phyloP scores from a whole-genome alignment of 768 basidiomycete genomes.

The Phallus indusiatus region DNA sequence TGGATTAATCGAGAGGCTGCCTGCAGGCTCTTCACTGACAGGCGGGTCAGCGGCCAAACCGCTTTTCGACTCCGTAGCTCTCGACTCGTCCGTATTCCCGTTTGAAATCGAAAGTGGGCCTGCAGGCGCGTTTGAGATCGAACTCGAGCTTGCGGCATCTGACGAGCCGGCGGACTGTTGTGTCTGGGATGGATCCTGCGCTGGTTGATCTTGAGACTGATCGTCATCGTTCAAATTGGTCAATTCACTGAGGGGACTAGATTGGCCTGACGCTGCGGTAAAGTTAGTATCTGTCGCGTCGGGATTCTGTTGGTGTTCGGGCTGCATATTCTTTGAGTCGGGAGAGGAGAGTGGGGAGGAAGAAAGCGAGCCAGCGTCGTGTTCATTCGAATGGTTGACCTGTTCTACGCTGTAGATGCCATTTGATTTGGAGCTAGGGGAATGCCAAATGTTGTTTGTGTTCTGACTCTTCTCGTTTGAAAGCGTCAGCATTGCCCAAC shows the following conservation, averaged over 20 bases:
- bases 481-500: neutral
- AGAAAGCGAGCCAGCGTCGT: neutral
- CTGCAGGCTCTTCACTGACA: neutral
- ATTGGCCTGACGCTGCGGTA: conserved; percentile 40
- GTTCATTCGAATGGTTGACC: conserved; percentile 10
- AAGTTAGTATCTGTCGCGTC: conserved; percentile 24
- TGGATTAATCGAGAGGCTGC: neutral
- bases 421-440: conserved; percentile 2
- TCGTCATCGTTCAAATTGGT: conserved; percentile 57
- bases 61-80: neutral
- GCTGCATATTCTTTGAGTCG: conserved; percentile 21
- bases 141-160: neutral
- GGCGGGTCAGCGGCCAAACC: neutral
- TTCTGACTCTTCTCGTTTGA: neutral
- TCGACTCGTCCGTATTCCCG: neutral
- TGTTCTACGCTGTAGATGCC: neutral
- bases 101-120: neutral
- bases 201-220: conserved; percentile 32
- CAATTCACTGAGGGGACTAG: conserved; percentile 70
- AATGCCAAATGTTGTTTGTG: conserved; percentile 15
- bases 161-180: conserved; percentile 1
- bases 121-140: neutral
- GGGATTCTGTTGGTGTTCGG: conserved; percentile 16
- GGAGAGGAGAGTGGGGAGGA: neutral
- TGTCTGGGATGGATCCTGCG: conserved; percentile 16